A percentile compares a stretch with the other conserved stretches of the same genome.
Conservation (phyloP, 352 stramenopile genomes). For the Phytophthora fragariae region DNA sequence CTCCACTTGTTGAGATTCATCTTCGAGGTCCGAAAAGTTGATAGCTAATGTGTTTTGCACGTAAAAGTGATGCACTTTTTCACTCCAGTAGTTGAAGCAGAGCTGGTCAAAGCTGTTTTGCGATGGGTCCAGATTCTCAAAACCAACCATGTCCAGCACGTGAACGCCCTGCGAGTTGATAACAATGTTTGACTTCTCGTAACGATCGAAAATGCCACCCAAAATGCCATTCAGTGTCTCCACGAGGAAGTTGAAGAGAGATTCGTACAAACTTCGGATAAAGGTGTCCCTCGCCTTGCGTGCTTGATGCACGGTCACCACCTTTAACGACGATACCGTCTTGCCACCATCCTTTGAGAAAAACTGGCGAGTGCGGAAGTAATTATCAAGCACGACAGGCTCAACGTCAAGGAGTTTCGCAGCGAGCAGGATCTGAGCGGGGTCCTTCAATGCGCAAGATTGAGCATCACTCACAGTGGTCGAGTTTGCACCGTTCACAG, state of each 20-base stretch:
- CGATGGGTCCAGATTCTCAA: conserved; percentile 66
- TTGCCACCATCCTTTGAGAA: conserved; percentile 79
- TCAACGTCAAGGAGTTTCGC: conserved; percentile 81
- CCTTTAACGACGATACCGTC: conserved; percentile 81
- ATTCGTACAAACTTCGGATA: conserved; percentile 82
- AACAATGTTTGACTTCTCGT: conserved; percentile 86
- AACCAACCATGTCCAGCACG: conserved; percentile 83
- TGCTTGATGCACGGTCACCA: conserved; percentile 82
- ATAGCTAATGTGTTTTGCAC: conserved; percentile 77
- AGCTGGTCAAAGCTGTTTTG: conserved; percentile 83
- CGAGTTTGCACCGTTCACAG: conserved; percentile 43
- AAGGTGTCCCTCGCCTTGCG: conserved; percentile 78
- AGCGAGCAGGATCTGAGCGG: conserved; percentile 67
- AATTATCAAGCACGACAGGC: conserved; percentile 85
- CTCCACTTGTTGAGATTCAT: conserved; percentile 73
- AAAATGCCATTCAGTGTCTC: conserved; percentile 86
- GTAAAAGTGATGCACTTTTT: conserved; percentile 86
- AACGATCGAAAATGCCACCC: conserved; percentile 83
- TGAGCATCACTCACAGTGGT: conserved; percentile 45
- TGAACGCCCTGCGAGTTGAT: conserved; percentile 85
- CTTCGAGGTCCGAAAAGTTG: conserved; percentile 63
- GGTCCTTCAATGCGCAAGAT: conserved; percentile 74
- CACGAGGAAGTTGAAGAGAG: conserved; percentile 79
- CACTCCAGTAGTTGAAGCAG: conserved; percentile 88
- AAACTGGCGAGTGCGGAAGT: conserved; percentile 85